phyloP scores from a whole-genome alignment of 2,329 filamentous ascomycete species.

The Fusarium sp. region DNA sequence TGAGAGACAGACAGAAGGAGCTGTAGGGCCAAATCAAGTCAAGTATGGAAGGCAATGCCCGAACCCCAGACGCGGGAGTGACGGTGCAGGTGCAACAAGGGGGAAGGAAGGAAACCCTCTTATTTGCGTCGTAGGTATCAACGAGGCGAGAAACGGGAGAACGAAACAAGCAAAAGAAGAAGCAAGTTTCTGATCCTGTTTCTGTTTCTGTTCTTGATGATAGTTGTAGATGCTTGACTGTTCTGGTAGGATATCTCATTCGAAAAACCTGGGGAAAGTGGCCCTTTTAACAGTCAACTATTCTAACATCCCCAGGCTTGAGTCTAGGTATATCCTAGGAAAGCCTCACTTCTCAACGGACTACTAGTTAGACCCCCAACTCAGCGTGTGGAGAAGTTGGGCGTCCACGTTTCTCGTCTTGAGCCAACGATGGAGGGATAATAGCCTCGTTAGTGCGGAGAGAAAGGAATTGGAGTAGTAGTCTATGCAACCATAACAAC shows the following conservation, averaged over 20 bases:
- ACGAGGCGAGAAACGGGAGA: constrained; percentile 26
- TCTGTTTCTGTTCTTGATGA: not conserved
- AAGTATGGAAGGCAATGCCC: not conserved
- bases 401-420: constrained; percentile 11
- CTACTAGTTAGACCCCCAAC: not conserved
- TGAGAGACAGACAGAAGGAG: constrained; percentile 29
- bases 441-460: not conserved
- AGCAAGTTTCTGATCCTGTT: not conserved
- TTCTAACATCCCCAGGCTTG: not conserved
- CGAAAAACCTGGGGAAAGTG: not conserved
- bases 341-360: constrained; percentile 12
- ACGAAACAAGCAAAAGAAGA: not conserved
- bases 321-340: not conserved
- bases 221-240: not conserved
- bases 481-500: constrained; percentile 14
- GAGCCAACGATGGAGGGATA: not conserved
- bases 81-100: constrained; percentile 31
- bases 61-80: constrained; percentile 36
- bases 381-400: constrained; percentile 13
- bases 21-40: not conserved
- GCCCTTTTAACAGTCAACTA: constrained; percentile 33
- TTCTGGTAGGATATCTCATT: not conserved
- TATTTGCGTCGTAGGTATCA: constrained; percentile 28
- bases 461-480: constrained; percentile 1
- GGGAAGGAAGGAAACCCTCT: not conserved